These are phyloP conservation scores for Camellia granthamiana DNA, from an alignment of 148 eudicot species.

Conservation along the genomic window DNA sequence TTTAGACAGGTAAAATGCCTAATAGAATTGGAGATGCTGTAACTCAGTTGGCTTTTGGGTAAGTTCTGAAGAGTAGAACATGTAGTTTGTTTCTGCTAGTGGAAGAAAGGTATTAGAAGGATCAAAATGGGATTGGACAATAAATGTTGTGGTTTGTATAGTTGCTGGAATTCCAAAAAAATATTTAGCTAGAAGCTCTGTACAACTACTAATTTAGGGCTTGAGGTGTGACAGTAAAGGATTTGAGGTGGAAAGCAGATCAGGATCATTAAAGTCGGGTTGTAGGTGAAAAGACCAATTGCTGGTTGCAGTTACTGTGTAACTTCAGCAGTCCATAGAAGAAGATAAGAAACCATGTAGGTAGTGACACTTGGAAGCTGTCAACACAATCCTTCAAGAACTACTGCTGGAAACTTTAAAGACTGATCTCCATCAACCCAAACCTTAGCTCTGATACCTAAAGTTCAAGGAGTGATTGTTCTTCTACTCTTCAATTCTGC, in stretches of 20 bases:
- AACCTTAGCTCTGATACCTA: not conserved
- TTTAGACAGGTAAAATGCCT: too few species aligned
- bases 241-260: not conserved
- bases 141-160: not conserved
- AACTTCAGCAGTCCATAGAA: not conserved
- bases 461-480: not conserved
- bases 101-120: not conserved
- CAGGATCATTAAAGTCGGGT: not conserved
- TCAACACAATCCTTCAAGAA: not conserved
- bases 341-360: not conserved
- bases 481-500: not conserved
- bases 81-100: not conserved
- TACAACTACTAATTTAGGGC: not conserved
- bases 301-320: not conserved
- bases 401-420: not conserved
- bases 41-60: not conserved
- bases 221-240: not conserved
- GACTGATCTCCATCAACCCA: not conserved
- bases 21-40: too few species aligned
- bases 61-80: not conserved
- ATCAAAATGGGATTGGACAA: not conserved
- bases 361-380: not conserved
- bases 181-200: not conserved
- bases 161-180: not conserved
- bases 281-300: not conserved